Evolutionary conservation across 2,329 filamentous ascomycete species (phyloP).

Genomic region (Trichoderma semiorbis): DNA sequence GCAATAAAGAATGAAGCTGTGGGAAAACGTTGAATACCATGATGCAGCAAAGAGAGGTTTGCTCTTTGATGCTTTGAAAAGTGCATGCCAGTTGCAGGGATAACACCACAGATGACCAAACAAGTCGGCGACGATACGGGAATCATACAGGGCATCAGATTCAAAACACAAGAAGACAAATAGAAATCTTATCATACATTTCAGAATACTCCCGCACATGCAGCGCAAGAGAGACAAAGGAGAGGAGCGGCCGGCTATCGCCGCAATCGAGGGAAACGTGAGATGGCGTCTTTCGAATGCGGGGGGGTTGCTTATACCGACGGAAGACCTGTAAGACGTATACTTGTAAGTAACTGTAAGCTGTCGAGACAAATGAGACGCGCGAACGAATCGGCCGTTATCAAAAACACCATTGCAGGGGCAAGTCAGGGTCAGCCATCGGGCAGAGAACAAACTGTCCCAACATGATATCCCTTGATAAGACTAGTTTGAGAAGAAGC

Average conservation of each 20-base stretch:
- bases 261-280: background rate
- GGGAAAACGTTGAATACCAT: background rate
- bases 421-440: background rate
- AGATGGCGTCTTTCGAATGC: slow-evolving; percentile 7
- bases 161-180: background rate
- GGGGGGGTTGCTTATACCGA: slow-evolving; percentile 1
- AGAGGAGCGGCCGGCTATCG: background rate
- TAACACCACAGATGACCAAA: background rate
- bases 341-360: background rate
- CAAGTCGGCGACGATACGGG: background rate
- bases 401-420: background rate
- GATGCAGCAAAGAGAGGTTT: background rate
- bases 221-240: background rate
- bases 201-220: background rate
- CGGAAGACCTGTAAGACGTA: background rate
- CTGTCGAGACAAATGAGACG: background rate
- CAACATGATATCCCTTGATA: slow-evolving; percentile 6
- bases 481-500: background rate
- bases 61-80: background rate
- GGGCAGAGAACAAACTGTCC: background rate
- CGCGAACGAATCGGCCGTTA: background rate
- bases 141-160: background rate
- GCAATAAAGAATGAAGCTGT: background rate
- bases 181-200: background rate
- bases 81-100: background rate